These are phyloP conservation scores for Lachancea cidri DNA, from an alignment of 805 yeast species.

Conservation along the genomic window DNA sequence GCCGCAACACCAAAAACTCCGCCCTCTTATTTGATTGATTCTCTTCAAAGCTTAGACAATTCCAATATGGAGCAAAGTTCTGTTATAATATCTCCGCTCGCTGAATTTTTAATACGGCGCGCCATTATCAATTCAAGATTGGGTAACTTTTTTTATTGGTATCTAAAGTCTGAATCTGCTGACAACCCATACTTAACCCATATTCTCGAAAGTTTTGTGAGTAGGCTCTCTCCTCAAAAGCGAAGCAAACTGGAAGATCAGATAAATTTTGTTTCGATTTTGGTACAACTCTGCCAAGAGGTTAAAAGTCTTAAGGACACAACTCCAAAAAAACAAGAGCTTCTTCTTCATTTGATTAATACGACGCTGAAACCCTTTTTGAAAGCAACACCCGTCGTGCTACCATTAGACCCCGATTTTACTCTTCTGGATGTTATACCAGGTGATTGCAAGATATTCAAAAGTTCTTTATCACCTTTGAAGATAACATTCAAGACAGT, in stretches of 20 bases:
- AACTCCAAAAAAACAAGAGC: conserved; percentile 69
- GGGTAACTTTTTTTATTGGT: conserved; percentile 89
- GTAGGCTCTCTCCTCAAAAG: conserved; percentile 26
- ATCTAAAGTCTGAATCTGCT: conserved; percentile 78
- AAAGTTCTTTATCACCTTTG: conserved; percentile 84
- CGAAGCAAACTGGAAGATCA: conserved; percentile 45
- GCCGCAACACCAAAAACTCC: conserved; percentile 13
- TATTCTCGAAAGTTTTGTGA: conserved; percentile 43
- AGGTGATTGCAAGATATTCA: conserved; percentile 79
- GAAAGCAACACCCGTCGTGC: conserved; percentile 46
- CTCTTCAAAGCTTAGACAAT: conserved; percentile 11
- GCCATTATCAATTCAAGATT: conserved; percentile 60
- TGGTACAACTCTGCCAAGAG: conserved; percentile 60
- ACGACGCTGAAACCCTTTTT: conserved; percentile 38
- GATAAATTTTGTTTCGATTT: conserved; percentile 58
- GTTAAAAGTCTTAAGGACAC: conserved; percentile 68
- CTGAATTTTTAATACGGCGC: conserved; percentile 68
- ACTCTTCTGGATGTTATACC: conserved; percentile 72
- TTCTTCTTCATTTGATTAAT: conserved; percentile 45
- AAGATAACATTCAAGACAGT: conserved; percentile 70
- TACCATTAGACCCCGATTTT: conserved; percentile 82
- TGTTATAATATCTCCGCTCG: conserved; percentile 51
- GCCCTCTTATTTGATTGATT: conserved; percentile 9
- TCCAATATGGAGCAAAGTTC: conserved; percentile 18
- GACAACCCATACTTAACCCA: conserved; percentile 52